Percentiles rank a stretch among this genome's conserved stretches.
Evolutionary conservation across 2,329 filamentous ascomycete species (phyloP).

Genomic region (Ilyonectria destructans): DNA sequence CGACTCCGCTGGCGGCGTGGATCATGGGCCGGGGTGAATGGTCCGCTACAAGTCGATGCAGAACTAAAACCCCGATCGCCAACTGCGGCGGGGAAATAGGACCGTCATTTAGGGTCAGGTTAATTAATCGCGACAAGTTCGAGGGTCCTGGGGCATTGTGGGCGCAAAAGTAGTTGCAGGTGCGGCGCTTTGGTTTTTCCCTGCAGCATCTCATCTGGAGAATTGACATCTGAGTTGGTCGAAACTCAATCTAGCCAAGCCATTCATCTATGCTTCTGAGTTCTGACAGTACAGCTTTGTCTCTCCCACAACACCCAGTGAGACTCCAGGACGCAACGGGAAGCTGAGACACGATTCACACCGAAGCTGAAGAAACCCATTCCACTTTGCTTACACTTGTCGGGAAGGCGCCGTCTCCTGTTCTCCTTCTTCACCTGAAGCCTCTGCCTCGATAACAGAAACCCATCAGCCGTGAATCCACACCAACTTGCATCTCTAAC

Average conservation of each 20-base stretch:
- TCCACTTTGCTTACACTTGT: neutral
- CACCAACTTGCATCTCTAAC: neutral
- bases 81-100: neutral
- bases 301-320: neutral
- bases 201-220: no score
- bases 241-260: no score
- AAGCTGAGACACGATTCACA: neutral
- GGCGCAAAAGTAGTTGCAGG: no score
- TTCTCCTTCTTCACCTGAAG: neutral
- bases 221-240: no score
- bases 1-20: neutral
- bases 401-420: neutral
- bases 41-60: neutral
- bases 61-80: slow-evolving; percentile 4
- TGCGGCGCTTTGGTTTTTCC: neutral
- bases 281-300: neutral
- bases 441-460: slow-evolving; percentile 2
- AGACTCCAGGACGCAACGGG: neutral
- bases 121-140: neutral
- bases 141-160: neutral
- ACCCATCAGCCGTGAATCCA: neutral
- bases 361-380: neutral
- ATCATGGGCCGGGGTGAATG: slow-evolving; percentile 2
- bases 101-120: neutral
- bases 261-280: no score